Conservation (phyloP, 2,329 filamentous ascomycete species). For the Ilyonectria robusta region DNA sequence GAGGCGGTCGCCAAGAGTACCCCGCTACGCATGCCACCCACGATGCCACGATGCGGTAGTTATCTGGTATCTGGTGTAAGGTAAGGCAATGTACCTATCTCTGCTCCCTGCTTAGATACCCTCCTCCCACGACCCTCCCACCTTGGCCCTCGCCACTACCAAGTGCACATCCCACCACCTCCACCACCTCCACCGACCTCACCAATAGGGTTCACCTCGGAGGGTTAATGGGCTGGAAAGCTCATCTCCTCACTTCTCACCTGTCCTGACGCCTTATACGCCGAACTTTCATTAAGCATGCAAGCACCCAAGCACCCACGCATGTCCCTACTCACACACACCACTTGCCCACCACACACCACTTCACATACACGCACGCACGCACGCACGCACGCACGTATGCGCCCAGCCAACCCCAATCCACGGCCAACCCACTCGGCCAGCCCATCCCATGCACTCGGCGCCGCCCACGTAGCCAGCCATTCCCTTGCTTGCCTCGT, state of each 20-base stretch:
- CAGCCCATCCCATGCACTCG: slow-evolving; percentile 18
- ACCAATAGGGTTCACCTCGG: slow-evolving; percentile 21
- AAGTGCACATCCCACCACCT: slow-evolving; percentile 6
- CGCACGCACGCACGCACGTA: neutral
- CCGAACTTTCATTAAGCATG: neutral
- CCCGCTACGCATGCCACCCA: slow-evolving; percentile 34
- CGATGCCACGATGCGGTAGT: slow-evolving; percentile 3
- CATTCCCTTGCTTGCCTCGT: slow-evolving; percentile 3
- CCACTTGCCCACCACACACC: slow-evolving; percentile 2
- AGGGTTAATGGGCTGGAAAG: slow-evolving; percentile 5
- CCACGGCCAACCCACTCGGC: slow-evolving; percentile 1
- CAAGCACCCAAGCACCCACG: slow-evolving; percentile 1
- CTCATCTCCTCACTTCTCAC: neutral
- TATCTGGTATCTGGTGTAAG: neutral
- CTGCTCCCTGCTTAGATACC: neutral
- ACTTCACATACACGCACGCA: slow-evolving; percentile 14
- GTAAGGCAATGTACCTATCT: neutral
- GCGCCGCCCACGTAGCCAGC: slow-evolving; percentile 23
- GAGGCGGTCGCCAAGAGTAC: slow-evolving; percentile 20
- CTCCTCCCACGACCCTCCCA: neutral
- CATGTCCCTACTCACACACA: slow-evolving; percentile 1
- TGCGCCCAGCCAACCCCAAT: slow-evolving; percentile 9
- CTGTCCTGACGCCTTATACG: neutral
- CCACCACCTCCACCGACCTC: slow-evolving; percentile 5
- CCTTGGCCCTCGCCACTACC: slow-evolving; percentile 1